Evolutionary conservation across 2,329 filamentous ascomycete genomes (phyloP).

Genomic region (Orbilia quercus): DNA sequence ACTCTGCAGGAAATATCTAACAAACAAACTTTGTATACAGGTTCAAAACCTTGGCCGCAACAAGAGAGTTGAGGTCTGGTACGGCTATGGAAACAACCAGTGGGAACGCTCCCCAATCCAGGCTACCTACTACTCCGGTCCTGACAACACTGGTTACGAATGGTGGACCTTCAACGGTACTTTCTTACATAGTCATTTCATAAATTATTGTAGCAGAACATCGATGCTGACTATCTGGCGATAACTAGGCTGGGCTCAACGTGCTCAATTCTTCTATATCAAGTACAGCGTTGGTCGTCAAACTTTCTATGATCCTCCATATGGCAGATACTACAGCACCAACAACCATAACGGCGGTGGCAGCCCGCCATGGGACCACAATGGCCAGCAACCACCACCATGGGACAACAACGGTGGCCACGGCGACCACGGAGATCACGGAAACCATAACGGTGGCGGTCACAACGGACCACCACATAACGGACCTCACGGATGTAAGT

Average conservation of each 20-base stretch:
- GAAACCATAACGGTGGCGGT: no score
- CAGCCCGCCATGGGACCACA: not conserved
- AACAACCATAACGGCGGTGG: not conserved
- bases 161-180: slow-evolving; percentile 15
- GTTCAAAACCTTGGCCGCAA: not conserved
- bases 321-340: not conserved
- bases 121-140: slow-evolving; percentile 6
- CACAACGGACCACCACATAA: no score
- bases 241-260: not conserved
- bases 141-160: not conserved
- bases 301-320: slow-evolving; percentile 2
- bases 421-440: no score
- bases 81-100: not conserved
- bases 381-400: not conserved
- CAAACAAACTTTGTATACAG: not conserved
- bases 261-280: slow-evolving; percentile 5
- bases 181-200: not conserved
- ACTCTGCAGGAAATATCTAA: not conserved
- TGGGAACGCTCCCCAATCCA: not conserved
- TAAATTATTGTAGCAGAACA: not conserved
- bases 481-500: no score
- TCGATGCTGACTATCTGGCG: not conserved
- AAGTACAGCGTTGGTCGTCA: not conserved
- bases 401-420: not conserved
- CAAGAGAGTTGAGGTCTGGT: not conserved